Evolutionary conservation across 1,139 yeast species (phyloP), one percentile per base, ranked within the genome.

Genomic region (Yarrowia galli): DNA sequence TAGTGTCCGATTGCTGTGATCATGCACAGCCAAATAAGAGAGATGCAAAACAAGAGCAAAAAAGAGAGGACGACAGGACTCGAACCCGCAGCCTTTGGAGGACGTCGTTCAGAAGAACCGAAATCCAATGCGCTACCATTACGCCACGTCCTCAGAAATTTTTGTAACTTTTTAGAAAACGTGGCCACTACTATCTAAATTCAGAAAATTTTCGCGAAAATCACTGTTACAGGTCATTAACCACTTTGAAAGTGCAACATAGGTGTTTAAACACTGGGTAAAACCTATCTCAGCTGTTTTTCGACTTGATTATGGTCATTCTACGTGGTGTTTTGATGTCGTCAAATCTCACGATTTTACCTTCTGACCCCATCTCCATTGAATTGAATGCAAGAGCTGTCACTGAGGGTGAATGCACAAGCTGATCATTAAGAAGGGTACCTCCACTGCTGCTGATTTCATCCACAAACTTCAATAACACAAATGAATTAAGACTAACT

Each of bases 81-180:
- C 56, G 56, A 49, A 49, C 56, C 56, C 56, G 56, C 56, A 49
- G 56, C 56, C 56, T 49, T 49, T 49, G 56, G 56, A 49, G 56
- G 56, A 49, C 56, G 56, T 49, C 56, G 56, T 49, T 49, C 56
- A 49, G 56, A 32, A 49, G 56, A 49, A 49, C 56, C 56, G 56
- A 49, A 49, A 49, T 49, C 56, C 56, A 49, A 49, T 49, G 56
- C 56, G 56, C 56, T 49, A 49, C 56, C 56, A 49, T 49, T 49
- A 49, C 56, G 56, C 56, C 56, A 49, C 56, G 56, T 49, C 56
- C 56, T 49, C 56, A 18, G 35, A 45, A n/a, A n/a, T 6, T 25
- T 25, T 25, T 16, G 4, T 32, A 25, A 32, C 5, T 7, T 32
- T n/a, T 13, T 32, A 10, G 36, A 32, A 49, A 49, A 32, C 1